Base-by-base conservation (phyloP, 1,284 basidiomycete genomes). In the Hymenochaete sp. region DNA sequence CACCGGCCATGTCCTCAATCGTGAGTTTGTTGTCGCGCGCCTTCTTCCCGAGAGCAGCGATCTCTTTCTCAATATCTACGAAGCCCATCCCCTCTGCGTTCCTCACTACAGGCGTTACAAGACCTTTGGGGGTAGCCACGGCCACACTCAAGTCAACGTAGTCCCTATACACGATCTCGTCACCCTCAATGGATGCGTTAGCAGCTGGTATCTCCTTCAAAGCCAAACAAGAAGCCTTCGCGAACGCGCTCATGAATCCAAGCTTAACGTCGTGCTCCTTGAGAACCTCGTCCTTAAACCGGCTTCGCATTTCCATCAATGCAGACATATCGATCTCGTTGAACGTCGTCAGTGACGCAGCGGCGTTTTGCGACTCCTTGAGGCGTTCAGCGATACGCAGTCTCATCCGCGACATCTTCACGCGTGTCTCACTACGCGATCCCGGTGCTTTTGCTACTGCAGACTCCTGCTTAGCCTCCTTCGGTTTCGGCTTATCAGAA, bases 251-350 rank as follows among this genome's bases (percentile, higher is more conserved):
- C 96, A 98, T 98, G 78, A 92, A 98, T 31, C 96, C 95, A 53
- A 98, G 79, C 70, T 98, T 98, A 65, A 98, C 83, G 40, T 92
- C 93, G 57, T 93, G 86, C 61, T 85, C 79, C 68, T 98, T 97
- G 47, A 93, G 72, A 41, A 98, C 72, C 46, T 79, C 73, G 56
- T 98, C 93, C 76, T 98, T 98, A 81, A 95, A 95, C 60, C 87
- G 82, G 61, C 84, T 82, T 57, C 96, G 85, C 82, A 98, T 84
- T 44, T 87, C 84, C 73, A 98, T 89, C 52, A 98, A 69, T 38
- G 84, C 83, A 37, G 89, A 93, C 95, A 98, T 98, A 72, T 98
- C 95, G 62, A 98, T 92, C 70, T 98, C 95, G 71, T 98, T 98
- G 77, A 98, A 98, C 36, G 95, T 98, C 43, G 96, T 98, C 53